Evolutionary conservation across 1,284 basidiomycete species (phyloP).

Genomic region (Trichosporon faecale): DNA sequence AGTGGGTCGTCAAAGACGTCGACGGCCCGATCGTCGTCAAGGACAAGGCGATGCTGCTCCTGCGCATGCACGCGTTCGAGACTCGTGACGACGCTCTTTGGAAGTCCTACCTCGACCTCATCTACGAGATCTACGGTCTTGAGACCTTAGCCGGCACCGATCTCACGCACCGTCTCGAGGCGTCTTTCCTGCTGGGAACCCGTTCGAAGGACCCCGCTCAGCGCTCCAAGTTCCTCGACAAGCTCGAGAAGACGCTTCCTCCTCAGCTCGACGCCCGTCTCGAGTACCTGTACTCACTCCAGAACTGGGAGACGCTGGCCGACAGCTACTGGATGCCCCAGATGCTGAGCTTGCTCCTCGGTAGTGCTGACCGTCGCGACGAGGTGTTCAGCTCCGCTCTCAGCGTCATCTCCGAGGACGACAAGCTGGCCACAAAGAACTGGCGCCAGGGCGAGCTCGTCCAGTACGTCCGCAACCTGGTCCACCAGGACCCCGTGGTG

Average conservation of each 20-base stretch:
- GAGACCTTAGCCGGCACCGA: constrained; percentile 83
- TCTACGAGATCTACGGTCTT: constrained; percentile 92
- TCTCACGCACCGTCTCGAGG: constrained; percentile 87
- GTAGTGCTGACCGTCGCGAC: constrained; percentile 67
- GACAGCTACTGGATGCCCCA: constrained; percentile 96
- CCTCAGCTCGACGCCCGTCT: constrained; percentile 76
- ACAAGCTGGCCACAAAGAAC: constrained; percentile 31
- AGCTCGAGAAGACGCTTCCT: constrained; percentile 86
- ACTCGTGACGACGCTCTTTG: constrained; percentile 72
- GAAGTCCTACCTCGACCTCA: constrained; percentile 80
- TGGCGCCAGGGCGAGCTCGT: constrained; percentile 60
- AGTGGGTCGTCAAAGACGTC: constrained; percentile 81
- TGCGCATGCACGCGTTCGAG: constrained; percentile 90
- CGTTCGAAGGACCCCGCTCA: constrained; percentile 75
- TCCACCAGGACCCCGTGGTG: constrained; percentile 72
- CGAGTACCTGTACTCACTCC: constrained; percentile 86
- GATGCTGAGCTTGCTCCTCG: constrained; percentile 83
- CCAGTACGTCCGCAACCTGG: constrained; percentile 74
- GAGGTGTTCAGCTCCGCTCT: constrained; percentile 41
- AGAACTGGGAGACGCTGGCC: constrained; percentile 91
- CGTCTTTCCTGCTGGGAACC: constrained; percentile 89
- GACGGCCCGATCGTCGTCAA: constrained; percentile 79
- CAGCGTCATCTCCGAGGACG: constrained; percentile 25
- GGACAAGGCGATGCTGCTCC: constrained; percentile 86
- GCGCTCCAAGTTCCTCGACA: constrained; percentile 82